Evolutionary conservation across 495 filamentous ascomycete species (phyloP), one percentile per base, ranked within the genome.

Genomic region (Talaromyces adpressus): DNA sequence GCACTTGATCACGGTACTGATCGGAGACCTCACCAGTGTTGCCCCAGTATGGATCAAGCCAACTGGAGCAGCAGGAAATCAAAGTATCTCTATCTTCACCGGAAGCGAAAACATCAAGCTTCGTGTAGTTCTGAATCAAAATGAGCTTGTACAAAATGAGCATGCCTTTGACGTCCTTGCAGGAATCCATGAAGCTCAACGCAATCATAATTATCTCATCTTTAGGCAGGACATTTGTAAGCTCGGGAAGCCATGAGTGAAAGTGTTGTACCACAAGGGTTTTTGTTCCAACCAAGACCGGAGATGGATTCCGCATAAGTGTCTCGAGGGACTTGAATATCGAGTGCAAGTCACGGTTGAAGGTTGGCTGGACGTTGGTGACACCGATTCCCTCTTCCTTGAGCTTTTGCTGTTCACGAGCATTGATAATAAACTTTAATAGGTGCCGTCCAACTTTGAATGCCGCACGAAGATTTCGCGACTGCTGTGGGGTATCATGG

Each of bases 221-320:
- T 1, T 87, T 85, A 14, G 80, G 84, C 68, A 99, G 82, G 36
- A 93, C 79, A 14, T 86, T 84, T 4, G 84, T 83, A 6, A 98
- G 84, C 66, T 96, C 92, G 0, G 94, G 95, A 11, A 99, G 78
- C 94, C 94, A 98, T 2, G 90, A 87, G 71, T 98, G 94, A 72
- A 98, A 96, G 74, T 98, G 90, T 71, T 99, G 94, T 18, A 98
- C 93, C 5, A 95, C 89, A 34, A 99, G 75, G 1, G 94, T 98
- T 71, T 98, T 95, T 63, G 90, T 97, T 29, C 94, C 94, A 34
- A 99, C 87, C 56, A 97, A 73, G 49, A 91, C 85, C 1, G 95
- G 90, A 11, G 92, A 89, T 1, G 85, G 77, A 69, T 91, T 94
- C 63, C 85, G 85, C 92, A 99, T 98, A 66, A 99, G 79, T 5